Evolutionary conservation across 805 yeast genomes (phyloP).

Genomic region (Myxozyma neglecta): DNA sequence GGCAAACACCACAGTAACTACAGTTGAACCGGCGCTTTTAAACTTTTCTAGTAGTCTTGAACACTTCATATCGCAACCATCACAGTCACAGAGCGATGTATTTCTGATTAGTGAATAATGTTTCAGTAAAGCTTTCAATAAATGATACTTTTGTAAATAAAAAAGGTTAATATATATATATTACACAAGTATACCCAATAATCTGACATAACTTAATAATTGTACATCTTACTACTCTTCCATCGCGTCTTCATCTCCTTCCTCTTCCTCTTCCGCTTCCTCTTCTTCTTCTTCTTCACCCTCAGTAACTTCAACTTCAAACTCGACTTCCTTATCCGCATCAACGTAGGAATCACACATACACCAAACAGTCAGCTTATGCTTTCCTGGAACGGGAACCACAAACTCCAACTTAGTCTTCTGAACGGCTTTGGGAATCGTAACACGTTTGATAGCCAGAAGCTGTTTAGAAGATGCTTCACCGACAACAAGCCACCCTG

Average conservation of each 20-base stretch:
- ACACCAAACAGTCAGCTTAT: slow-evolving; percentile 71
- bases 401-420: slow-evolving; percentile 55
- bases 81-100: neutral
- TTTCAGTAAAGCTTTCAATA: neutral
- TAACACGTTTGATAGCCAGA: slow-evolving; percentile 69
- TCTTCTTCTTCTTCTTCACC: slow-evolving; percentile 35
- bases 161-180: neutral
- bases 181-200: neutral
- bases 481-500: slow-evolving; percentile 88
- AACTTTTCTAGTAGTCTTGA: neutral
- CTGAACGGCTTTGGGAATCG: slow-evolving; percentile 55
- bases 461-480: slow-evolving; percentile 58
- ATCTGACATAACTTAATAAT: neutral
- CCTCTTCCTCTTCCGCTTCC: slow-evolving; percentile 33
- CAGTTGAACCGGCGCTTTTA: neutral
- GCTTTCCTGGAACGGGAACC: slow-evolving; percentile 61
- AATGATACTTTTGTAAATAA: neutral
- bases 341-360: slow-evolving; percentile 91
- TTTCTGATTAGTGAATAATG: neutral
- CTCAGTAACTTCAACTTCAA: slow-evolving; percentile 42
- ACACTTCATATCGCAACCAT: neutral
- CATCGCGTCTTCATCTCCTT: slow-evolving; percentile 21
- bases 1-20: neutral
- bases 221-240: slow-evolving; percentile 1
- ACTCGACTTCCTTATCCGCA: slow-evolving; percentile 77